These are phyloP conservation scores for Boletus sp. DNA, from an alignment of 1,284 basidiomycete species.

Conservation along the genomic window DNA sequence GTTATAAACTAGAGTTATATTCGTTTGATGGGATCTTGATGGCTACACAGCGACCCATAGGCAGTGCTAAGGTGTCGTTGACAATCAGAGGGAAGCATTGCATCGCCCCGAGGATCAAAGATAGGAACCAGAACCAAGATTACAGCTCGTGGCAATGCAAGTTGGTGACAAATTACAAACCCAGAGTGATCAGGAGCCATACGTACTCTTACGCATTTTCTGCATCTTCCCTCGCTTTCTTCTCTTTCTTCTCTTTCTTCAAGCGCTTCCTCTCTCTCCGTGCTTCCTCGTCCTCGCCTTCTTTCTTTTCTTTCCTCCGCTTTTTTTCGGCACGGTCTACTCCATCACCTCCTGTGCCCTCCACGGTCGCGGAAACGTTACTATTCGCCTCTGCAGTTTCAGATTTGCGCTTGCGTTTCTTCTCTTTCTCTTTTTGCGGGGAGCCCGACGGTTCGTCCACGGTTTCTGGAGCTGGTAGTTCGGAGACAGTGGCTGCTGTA, in stretches of 20 bases:
- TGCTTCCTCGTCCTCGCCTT: constrained; percentile 56
- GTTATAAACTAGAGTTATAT: constrained; percentile 4
- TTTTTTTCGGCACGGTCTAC: constrained; percentile 48
- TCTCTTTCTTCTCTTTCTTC: constrained; percentile 72
- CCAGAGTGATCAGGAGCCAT: neutral
- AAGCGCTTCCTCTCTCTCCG: constrained; percentile 56
- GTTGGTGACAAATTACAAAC: neutral
- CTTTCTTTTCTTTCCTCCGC: constrained; percentile 50
- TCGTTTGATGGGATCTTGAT: constrained; percentile 16
- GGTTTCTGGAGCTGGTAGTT: constrained; percentile 22
- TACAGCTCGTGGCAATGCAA: neutral
- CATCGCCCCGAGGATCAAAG: constrained; percentile 19
- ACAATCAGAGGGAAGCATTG: constrained; percentile 5
- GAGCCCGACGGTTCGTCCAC: constrained; percentile 39
- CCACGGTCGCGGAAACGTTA: constrained; percentile 42
- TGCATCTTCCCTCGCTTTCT: constrained; percentile 54
- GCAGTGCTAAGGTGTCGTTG: constrained; percentile 10
- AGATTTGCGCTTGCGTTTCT: constrained; percentile 72
- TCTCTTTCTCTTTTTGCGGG: constrained; percentile 55
- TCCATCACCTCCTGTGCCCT: constrained; percentile 34
- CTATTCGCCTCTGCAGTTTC: constrained; percentile 46
- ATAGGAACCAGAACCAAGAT: constrained; percentile 10
- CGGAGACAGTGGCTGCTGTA: constrained; percentile 21
- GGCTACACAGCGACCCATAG: neutral
- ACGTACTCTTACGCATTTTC: constrained; percentile 21